phyloP scores from a whole-genome alignment of 1,284 basidiomycete species.

The Polyporus tsugae region DNA sequence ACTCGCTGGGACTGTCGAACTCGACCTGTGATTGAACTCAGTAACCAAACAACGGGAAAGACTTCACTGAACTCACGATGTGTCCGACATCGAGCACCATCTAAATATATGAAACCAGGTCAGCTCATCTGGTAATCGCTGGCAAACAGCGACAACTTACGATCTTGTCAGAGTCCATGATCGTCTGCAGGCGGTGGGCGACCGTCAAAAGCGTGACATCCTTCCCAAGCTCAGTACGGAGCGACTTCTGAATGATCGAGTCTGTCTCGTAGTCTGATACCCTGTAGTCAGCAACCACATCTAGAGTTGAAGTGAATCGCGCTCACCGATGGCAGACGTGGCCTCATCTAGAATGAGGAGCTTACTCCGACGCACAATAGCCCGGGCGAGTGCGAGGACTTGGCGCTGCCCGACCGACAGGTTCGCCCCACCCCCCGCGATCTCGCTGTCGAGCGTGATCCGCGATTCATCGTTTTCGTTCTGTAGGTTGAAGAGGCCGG shows the following conservation, averaged over 20 bases:
- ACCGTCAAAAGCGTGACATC: slow-evolving; percentile 71
- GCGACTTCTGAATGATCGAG: slow-evolving; percentile 62
- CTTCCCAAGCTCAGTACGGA: slow-evolving; percentile 58
- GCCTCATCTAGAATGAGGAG: slow-evolving; percentile 68
- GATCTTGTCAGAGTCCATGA: slow-evolving; percentile 65
- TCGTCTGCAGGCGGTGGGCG: slow-evolving; percentile 75
- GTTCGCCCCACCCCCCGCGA: slow-evolving; percentile 70
- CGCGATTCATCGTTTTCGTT: slow-evolving; percentile 55
- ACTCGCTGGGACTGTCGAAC: slow-evolving; percentile 65
- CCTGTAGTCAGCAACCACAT: background rate
- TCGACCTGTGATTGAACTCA: slow-evolving; percentile 52
- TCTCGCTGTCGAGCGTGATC: slow-evolving; percentile 61
- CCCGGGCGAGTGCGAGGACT: slow-evolving; percentile 65
- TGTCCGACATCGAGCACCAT: slow-evolving; percentile 51
- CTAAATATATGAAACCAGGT: slow-evolving; percentile 27
- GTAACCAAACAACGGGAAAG: background rate
- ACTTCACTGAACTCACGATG: slow-evolving; percentile 37
- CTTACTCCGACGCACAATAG: slow-evolving; percentile 67
- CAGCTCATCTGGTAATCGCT: slow-evolving; percentile 5
- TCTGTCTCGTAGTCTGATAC: slow-evolving; percentile 64
- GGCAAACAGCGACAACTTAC: slow-evolving; percentile 33
- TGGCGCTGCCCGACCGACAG: slow-evolving; percentile 67
- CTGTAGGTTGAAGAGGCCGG: slow-evolving; percentile 63
- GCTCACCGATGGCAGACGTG: slow-evolving; percentile 40
- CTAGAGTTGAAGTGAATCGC: background rate